phyloP scores from a whole-genome alignment of 164 flowering plant species.

The Euptelea pleiosperma region DNA sequence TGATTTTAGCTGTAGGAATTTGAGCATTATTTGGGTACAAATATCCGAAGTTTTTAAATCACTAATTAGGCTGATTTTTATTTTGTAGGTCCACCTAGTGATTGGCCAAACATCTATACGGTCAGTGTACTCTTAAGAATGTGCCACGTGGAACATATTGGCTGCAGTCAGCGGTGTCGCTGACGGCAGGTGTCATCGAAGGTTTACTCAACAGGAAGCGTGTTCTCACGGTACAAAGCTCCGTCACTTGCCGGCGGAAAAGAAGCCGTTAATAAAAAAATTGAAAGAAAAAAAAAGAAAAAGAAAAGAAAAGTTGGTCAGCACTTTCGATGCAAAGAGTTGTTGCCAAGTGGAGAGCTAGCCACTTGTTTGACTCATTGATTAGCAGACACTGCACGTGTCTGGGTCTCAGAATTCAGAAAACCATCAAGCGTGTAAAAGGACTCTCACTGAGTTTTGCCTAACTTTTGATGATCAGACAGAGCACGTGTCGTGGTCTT shows the following conservation, averaged over 20 bases:
- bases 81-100: no score
- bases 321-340: slow-evolving; percentile 5
- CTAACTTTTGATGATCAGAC: slow-evolving; percentile 25
- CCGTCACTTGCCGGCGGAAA: slow-evolving; percentile 43
- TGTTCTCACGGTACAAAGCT: slow-evolving; percentile 30
- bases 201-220: slow-evolving; percentile 10
- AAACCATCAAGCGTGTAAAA: slow-evolving; percentile 15
- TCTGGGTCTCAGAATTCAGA: slow-evolving; percentile 27
- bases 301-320: not conserved
- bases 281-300: not conserved
- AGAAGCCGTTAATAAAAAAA: slow-evolving; percentile 29
- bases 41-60: no score
- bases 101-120: no score
- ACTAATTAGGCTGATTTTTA: no score
- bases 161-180: no score
- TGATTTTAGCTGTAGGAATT: no score
- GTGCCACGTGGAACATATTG: no score
- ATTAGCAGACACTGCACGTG: slow-evolving; percentile 37
- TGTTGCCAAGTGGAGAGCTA: not conserved
- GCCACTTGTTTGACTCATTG: slow-evolving; percentile 5
- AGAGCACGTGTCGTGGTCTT: slow-evolving; percentile 49
- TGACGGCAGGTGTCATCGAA: no score
- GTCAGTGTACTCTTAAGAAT: no score
- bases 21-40: no score
- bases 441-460: slow-evolving; percentile 20